These are phyloP conservation scores for Pythium periplocum DNA, from an alignment of 352 stramenopile genomes.

Conservation along the genomic window DNA sequence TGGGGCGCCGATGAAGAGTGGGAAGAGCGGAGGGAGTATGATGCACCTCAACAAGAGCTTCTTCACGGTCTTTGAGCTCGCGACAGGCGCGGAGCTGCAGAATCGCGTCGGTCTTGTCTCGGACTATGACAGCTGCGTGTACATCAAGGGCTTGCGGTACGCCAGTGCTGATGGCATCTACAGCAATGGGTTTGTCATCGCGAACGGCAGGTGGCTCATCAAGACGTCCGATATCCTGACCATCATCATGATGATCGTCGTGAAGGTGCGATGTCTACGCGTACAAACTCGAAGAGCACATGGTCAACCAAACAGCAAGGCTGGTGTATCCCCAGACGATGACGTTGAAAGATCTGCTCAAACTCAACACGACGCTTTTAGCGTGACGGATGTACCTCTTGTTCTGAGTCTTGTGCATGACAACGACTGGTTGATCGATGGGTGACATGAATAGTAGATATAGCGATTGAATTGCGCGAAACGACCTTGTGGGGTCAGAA, in stretches of 20 bases:
- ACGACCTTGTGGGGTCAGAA: too few species aligned
- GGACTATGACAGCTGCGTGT: constrained; percentile 34
- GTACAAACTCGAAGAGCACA: too few species aligned
- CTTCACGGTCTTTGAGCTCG: not conserved
- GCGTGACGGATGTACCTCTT: constrained; percentile 3
- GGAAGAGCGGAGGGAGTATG: too few species aligned
- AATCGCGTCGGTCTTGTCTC: constrained; percentile 18
- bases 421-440: too few species aligned
- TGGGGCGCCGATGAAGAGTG: too few species aligned
- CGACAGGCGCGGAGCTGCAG: constrained; percentile 4
- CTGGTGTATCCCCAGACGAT: constrained; percentile 1
- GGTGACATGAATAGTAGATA: too few species aligned
- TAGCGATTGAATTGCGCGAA: too few species aligned
- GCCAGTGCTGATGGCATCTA: constrained; percentile 36
- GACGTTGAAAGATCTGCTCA: too few species aligned
- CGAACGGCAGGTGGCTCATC: too few species aligned
- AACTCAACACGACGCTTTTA: constrained; percentile 6
- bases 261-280: too few species aligned
- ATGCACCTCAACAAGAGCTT: not conserved
- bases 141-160: constrained; percentile 23
- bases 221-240: too few species aligned
- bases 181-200: constrained; percentile 28
- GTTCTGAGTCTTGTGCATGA: not conserved
- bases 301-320: constrained; percentile 1
- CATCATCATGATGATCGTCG: too few species aligned